Evolutionary conservation across 768 basidiomycete species (phyloP).

Genomic region (Pisolithus orientalis): DNA sequence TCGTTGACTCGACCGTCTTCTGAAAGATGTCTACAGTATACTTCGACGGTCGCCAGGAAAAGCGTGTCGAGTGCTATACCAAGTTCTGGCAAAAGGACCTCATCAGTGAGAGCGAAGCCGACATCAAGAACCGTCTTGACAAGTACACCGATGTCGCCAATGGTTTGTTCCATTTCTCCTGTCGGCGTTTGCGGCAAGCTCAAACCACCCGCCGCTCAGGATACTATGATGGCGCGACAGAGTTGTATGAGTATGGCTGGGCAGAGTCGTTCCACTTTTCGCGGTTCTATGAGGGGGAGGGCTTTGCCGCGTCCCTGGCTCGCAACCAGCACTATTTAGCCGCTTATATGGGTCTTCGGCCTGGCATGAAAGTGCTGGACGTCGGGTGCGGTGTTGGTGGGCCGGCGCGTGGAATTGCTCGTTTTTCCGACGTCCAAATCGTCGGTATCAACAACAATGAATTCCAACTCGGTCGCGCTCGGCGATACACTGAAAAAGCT

Average conservation of each 20-base stretch:
- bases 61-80: conserved; percentile 79
- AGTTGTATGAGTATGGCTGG: conserved; percentile 95
- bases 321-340: conserved; percentile 98
- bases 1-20: background rate
- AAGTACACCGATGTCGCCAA: conserved; percentile 93
- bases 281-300: conserved; percentile 91
- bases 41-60: conserved; percentile 53
- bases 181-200: background rate
- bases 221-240: conserved; percentile 95
- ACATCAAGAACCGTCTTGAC: conserved; percentile 68
- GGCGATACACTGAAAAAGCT: conserved; percentile 69
- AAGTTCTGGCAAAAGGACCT: conserved; percentile 89
- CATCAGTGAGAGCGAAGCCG: conserved; percentile 53
- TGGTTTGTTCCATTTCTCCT: conserved; percentile 40
- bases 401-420: conserved; percentile 91
- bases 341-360: conserved; percentile 71
- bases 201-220: conserved; percentile 37
- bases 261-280: conserved; percentile 91
- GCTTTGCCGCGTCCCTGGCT: conserved; percentile 64
- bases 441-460: conserved; percentile 94
- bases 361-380: conserved; percentile 95
- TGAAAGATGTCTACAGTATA: conserved; percentile 19
- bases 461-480: conserved; percentile 87
- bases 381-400: conserved; percentile 98
- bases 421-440: conserved; percentile 80